Percentiles rank a stretch among this genome's conserved stretches.
Evolutionary conservation across 352 stramenopile genomes (phyloP).

Genomic region (Pythium sukuiense): DNA sequence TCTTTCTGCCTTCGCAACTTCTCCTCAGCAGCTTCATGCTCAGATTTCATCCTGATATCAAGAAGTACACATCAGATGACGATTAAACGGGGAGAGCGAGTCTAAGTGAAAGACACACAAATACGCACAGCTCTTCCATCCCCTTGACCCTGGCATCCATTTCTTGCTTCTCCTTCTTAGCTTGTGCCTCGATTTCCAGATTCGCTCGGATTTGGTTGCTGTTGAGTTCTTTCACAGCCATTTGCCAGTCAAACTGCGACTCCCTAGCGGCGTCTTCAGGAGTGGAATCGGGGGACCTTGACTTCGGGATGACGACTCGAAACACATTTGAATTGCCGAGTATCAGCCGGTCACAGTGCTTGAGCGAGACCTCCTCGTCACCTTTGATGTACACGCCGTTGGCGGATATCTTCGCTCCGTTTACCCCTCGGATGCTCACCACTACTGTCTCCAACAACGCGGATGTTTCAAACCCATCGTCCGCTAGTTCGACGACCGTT

Average conservation of each 20-base stretch:
- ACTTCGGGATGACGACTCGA: constrained; percentile 65
- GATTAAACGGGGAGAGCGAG: background rate
- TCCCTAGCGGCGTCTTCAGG: constrained; percentile 41
- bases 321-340: constrained; percentile 81
- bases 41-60: constrained; percentile 43
- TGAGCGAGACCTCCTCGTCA: constrained; percentile 34
- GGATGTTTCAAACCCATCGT: background rate
- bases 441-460: background rate
- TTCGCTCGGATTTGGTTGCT: constrained; percentile 62
- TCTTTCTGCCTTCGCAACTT: constrained; percentile 64
- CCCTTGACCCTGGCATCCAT: constrained; percentile 72
- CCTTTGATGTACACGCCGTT: constrained; percentile 61
- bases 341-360: constrained; percentile 71
- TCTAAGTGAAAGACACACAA: background rate
- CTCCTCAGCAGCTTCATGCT: constrained; percentile 58
- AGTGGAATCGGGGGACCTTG: constrained; percentile 25
- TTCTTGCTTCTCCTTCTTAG: constrained; percentile 70
- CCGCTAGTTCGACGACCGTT: background rate
- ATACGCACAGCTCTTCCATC: constrained; percentile 69
- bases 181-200: constrained; percentile 53
- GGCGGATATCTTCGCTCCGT: constrained; percentile 62
- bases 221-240: constrained; percentile 84
- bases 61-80: constrained; percentile 1
- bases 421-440: constrained; percentile 37
- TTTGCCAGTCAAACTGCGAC: constrained; percentile 70